Evolutionary conservation across 176 grass and related monocot genomes (phyloP), one percentile per base, ranked within the genome.

Genomic region (Ensete ventricosum): DNA sequence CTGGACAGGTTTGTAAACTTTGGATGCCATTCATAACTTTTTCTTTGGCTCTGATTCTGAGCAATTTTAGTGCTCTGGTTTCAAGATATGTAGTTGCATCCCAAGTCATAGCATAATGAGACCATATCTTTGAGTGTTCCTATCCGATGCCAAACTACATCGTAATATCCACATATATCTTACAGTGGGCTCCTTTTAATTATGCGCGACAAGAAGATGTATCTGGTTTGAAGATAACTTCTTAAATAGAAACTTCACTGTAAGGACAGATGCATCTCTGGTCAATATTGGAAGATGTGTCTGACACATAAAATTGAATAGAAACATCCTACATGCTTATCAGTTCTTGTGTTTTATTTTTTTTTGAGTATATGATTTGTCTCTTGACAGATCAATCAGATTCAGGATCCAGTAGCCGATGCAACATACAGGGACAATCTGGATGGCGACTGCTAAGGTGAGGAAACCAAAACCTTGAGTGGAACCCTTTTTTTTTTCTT

Each of bases 391-490:
- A 86, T 99, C 68, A 83, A 80, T 84, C 90, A 81, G 78, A 94
- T 91, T 70, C 84, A 83, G 16, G 95, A 99, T 85, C 90, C 88
- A 74, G 64, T 99, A 34, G 77, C 83, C 76, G 75, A 99, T 84
- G 82, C 90, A 52, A 94, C 90, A 53, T 94, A 89, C 83, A 93
- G 89, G 82, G 92, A 94, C 72, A 87, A 87, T 99, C 55, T 91
- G 90, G 95, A 89, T 94, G 86, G 88, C 88, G 53, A 89, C 86
- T 89, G 88, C 95, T 58, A 94, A 94, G 95, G 90, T 99, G 73
- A 84, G 75, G 73, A 5, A 27, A 79, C 11, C 66, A 29, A 77
- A 23, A 62, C 17, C 7, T 65, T 43, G 34, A 43, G 34, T 43
- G 5, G 34, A 43, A 43, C 34, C 34, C 34, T 43, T 43, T 68